Conservation (phyloP, 176 grass and related monocot genomes). For the Oryza rufipogon region DNA sequence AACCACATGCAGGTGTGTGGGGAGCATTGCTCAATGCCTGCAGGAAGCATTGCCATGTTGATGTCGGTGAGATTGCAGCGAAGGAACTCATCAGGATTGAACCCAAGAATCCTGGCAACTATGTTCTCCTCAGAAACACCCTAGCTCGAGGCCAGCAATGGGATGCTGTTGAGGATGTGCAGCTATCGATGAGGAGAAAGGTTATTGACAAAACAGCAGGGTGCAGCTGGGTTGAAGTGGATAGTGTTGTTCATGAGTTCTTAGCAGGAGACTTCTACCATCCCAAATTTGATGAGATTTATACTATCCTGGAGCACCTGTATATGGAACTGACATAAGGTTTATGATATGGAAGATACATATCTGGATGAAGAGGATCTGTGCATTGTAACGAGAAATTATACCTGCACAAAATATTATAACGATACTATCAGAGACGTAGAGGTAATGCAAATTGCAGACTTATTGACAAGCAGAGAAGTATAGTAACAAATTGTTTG, state of each 20-base stretch:
- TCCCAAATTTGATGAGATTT: conserved; percentile 46
- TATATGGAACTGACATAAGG: conserved; percentile 43
- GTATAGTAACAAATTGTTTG: neutral
- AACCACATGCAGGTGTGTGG: conserved; percentile 75
- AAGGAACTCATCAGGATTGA: conserved; percentile 61
- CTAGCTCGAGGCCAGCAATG: conserved; percentile 50
- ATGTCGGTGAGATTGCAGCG: conserved; percentile 48
- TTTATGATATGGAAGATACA: neutral
- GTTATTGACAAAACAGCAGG: conserved; percentile 50
- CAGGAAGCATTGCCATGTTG: conserved; percentile 50
- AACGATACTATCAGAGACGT: neutral
- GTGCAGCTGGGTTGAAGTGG: conserved; percentile 69
- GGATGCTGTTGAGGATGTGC: conserved; percentile 51
- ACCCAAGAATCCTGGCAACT: conserved; percentile 61
- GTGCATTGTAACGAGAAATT: neutral
- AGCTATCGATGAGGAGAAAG: conserved; percentile 50
- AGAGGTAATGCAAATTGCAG: neutral
- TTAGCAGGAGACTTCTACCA: conserved; percentile 42
- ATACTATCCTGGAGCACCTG: conserved; percentile 42
- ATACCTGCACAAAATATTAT: neutral
- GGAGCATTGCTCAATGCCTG: conserved; percentile 79
- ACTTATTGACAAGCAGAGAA: neutral
- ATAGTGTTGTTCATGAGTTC: conserved; percentile 45
- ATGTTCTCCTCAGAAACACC: conserved; percentile 67
- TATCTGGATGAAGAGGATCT: neutral